Base-by-base conservation (phyloP, 257 asterid species). In the Plantago elongata region DNA sequence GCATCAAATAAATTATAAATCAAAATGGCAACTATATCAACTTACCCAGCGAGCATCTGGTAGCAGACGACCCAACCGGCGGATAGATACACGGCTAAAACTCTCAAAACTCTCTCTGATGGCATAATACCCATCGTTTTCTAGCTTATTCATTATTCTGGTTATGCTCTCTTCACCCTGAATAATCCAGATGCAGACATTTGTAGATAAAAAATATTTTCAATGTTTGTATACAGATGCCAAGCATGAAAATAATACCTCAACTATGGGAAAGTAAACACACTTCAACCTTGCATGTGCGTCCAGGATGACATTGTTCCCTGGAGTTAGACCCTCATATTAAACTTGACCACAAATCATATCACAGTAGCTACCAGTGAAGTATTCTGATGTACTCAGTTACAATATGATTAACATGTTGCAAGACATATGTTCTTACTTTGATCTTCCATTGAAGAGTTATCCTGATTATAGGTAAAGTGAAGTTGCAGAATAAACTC, bases 21-120 rank as follows among this genome's bases (percentile, higher is more conserved):
- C 60, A 56, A 61, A 51, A 57, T 60, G 27, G 48, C 50, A 17
- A 48, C 14, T 5, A 13, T 45, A 5, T 66, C 13, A 0, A 77
- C 85, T 64, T 48, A 89, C 96, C 96, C 95, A 86, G 52, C 90
- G 93, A 63, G 85, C 77, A 61, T 89, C 96, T 17, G 96, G 96
- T 65, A 89, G 90, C 59, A 89, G 78, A 54, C 95, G 96, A 55
- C 96, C 96, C 78, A 89, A 63, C 70, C 96, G 74, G 46, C 96
- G 77, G 29, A 89, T 69, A 49, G 93, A 78, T 17, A 89, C 90
- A 11, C 81, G 93, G 57, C 90, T 80, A 55, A 80, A 83, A 57
- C 67, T 75, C 65, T 75, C 83, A 54, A 54, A 89, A 79, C 71
- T 77, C 76, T 83, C 89, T 52, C 72, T 13, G 49, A 59, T 74